Conservation (phyloP, 139 green algal species). For the Parachlorella kessleri region DNA sequence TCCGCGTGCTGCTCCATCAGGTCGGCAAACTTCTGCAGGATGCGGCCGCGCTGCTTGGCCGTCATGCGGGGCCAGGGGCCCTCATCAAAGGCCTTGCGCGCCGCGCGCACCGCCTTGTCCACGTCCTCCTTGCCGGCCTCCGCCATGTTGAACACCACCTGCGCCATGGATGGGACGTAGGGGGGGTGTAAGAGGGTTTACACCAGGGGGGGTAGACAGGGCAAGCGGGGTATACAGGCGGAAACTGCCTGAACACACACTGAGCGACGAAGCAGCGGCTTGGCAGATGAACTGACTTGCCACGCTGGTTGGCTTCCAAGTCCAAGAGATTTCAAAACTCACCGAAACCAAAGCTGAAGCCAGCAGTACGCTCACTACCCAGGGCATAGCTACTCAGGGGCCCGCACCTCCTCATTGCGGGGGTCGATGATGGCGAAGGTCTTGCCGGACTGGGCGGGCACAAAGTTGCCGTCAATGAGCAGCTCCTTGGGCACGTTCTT, state of each 20-base stretch:
- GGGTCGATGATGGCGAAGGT: constrained; percentile 41
- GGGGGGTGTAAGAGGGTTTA: no score
- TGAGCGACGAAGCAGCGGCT: no score
- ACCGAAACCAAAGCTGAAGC: no score
- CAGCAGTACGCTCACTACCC: no score
- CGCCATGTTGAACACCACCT: constrained; percentile 50
- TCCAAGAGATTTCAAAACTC: no score
- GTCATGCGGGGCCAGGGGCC: constrained; percentile 65
- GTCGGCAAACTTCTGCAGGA: constrained; percentile 61
- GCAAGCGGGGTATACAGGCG: no score
- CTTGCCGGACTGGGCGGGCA: constrained; percentile 43
- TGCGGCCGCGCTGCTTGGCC: constrained; percentile 36
- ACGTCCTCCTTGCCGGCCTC: constrained; percentile 65
- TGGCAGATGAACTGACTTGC: no score
- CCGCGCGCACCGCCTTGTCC: constrained; percentile 18
- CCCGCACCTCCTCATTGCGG: constrained; percentile 47
- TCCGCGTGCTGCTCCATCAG: constrained; percentile 58
- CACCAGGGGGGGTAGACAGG: no score
- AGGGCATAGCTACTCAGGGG: no score
- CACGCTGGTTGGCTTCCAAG: no score
- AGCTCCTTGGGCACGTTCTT: constrained; percentile 34
- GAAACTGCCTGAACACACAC: no score
- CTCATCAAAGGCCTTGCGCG: constrained; percentile 64
- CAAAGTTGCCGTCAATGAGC: constrained; percentile 65
- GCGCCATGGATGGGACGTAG: no score